Evolutionary conservation across 129 eudicot genomes (phyloP).

Genomic region (Centaurea solstitialis): DNA sequence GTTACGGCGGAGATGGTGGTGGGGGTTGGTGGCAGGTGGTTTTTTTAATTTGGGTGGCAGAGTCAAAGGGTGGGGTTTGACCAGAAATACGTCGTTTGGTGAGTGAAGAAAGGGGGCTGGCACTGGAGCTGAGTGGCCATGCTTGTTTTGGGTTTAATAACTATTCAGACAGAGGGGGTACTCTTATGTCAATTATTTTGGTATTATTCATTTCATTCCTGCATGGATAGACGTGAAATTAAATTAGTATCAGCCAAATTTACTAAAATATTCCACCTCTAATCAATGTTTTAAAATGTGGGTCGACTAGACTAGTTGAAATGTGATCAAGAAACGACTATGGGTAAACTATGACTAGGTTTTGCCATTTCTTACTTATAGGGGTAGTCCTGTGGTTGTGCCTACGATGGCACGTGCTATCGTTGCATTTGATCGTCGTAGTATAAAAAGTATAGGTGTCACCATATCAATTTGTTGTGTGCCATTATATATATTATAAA

Average conservation of each 20-base stretch:
- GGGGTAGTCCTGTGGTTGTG: too few species aligned
- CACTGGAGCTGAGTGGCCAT: background rate
- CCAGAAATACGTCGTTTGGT: conserved; percentile 23
- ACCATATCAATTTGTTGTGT: too few species aligned
- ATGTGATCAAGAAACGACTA: too few species aligned
- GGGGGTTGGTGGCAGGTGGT: conserved; percentile 21
- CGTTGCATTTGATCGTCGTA: too few species aligned
- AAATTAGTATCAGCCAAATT: background rate
- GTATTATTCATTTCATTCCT: background rate
- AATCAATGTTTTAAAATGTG: too few species aligned
- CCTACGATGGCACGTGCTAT: too few species aligned
- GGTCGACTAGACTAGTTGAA: too few species aligned
- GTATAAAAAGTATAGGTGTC: too few species aligned
- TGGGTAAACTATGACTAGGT: too few species aligned
- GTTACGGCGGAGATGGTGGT: conserved; percentile 27
- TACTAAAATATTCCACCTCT: too few species aligned
- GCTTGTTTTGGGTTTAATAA: conserved; percentile 15
- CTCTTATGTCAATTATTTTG: background rate
- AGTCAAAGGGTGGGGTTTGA: conserved; percentile 29
- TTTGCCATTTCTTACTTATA: too few species aligned
- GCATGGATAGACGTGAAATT: background rate
- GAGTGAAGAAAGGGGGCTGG: conserved; percentile 15
- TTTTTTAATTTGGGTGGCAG: conserved; percentile 26
- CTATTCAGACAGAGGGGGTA: background rate
- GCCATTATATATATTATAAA: too few species aligned